A percentile compares a stretch with the other conserved stretches of the same genome.
Evolutionary conservation across 805 yeast genomes (phyloP).

Genomic region (Metschnikowia kunwiensis): DNA sequence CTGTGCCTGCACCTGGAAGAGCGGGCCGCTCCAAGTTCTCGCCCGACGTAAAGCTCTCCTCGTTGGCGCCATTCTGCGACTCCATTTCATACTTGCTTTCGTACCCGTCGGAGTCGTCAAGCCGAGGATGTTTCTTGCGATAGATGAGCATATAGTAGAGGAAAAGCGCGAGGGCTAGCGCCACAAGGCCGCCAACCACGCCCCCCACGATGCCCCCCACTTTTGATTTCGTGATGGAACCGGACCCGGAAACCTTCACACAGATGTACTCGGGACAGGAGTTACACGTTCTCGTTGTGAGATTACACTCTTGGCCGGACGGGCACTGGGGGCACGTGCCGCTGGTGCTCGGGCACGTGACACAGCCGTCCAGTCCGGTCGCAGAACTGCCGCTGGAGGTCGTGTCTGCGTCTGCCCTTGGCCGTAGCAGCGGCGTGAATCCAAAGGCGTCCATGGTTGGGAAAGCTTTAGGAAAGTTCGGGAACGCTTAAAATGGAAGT

Average conservation of each 20-base stretch:
- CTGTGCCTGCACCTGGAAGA: no score
- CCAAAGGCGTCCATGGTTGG: no score
- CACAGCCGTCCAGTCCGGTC: conserved; percentile 37
- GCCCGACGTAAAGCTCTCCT: conserved; percentile 1
- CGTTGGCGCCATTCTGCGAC: conserved; percentile 10
- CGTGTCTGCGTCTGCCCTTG: conserved; percentile 9
- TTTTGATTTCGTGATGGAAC: conserved; percentile 2
- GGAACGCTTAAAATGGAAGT: no score
- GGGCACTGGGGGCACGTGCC: conserved; percentile 45
- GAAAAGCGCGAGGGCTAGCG: conserved; percentile 34
- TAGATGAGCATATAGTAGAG: conserved; percentile 34
- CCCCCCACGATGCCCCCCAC: conserved; percentile 69
- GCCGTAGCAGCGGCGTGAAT: conserved; percentile 12
- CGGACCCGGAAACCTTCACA: conserved; percentile 3
- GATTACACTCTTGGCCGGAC: conserved; percentile 16
- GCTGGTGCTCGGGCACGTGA: conserved; percentile 41
- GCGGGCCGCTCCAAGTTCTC: conserved; percentile 14
- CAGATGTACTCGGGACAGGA: conserved; percentile 16
- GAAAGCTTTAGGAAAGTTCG: no score
- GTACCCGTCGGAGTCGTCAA: conserved; percentile 20
- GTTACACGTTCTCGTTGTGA: conserved; percentile 14
- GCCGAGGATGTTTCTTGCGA: conserved; percentile 31
- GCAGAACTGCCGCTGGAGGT: conserved; percentile 13
- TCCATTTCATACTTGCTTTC: conserved; percentile 14
- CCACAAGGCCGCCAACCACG: conserved; percentile 59